Evolutionary conservation across 192 early-diverging fungal genomes (phyloP), one percentile per base, ranked within the genome.

Genomic region (Backusella luteola): DNA sequence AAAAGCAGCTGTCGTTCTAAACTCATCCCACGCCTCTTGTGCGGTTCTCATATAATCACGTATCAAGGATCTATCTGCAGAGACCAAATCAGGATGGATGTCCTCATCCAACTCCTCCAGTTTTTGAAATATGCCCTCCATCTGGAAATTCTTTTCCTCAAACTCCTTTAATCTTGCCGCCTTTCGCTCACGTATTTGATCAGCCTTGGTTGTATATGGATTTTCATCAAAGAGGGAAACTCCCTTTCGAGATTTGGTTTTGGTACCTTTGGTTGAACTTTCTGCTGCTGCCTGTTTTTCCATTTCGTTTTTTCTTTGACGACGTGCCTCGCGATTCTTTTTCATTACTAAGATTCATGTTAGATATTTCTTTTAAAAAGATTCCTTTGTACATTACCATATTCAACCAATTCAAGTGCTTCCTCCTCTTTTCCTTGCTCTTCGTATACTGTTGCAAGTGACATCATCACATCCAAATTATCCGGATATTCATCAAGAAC

Each of bases 361-460:
- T 53, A 32, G 32, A 32, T 32, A 32, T 32, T 32, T 1, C 32
- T 32, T 32, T 32, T 3, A 32, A 32, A 32, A 32, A 32, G 32
- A 32, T 32, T 2, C 2, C 32, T 32, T 38, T 69, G 5, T 11
- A 12, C n/a, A n/a, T 71, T 79, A 85, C 86, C 85, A 73, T 80
- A 79, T 21, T 87, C 85, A 11, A 86, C 87, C 9, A 88, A 73
- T 11, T 84, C 83, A 14, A 87, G 79, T 7, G 89, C 89, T 34
- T 84, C 81, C 32, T 80, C 82, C 35, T 87, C 82, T 36, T 86
- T 81, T 34, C 93, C 94, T 46, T 91, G 81, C 49, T 91, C 91
- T 76, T 94, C 90, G 68, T 93, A 94, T 0, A 94, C 85, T 66
- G 89, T 81, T 17, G 92, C 93, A 4, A 96, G 77, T 56, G 89